A percentile compares a stretch with the other conserved stretches of the same genome.
Evolutionary conservation across 345 rosid genomes (phyloP).

Genomic region (Corchorus capsularis): DNA sequence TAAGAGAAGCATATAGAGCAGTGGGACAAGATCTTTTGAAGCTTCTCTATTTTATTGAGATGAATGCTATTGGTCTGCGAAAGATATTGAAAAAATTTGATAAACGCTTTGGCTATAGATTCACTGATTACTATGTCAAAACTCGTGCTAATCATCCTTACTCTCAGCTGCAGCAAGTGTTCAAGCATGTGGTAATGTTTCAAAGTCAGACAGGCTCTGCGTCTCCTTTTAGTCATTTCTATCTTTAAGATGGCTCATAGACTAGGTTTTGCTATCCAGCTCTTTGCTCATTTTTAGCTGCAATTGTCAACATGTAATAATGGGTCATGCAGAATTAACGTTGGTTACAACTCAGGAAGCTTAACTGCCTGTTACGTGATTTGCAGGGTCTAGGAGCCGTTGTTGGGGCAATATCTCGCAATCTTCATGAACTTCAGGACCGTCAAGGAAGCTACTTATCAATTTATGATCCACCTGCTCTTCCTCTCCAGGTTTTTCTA

Average conservation of each 20-base stretch:
- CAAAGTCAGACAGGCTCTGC: constrained; percentile 11
- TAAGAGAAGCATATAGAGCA: constrained; percentile 78
- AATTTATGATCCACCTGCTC: constrained; percentile 87
- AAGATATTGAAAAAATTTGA: constrained; percentile 97
- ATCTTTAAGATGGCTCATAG: constrained; percentile 10
- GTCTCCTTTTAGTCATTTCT: constrained; percentile 21
- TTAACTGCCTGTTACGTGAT: constrained; percentile 17
- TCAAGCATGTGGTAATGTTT: constrained; percentile 94
- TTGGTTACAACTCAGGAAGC: not conserved
- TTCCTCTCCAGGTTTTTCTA: constrained; percentile 70
- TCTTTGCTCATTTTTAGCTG: constrained; percentile 9
- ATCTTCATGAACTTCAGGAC: constrained; percentile 97
- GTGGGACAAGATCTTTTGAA: constrained; percentile 77
- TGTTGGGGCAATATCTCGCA: constrained; percentile 96
- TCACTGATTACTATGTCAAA: constrained; percentile 88
- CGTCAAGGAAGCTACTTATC: constrained; percentile 93
- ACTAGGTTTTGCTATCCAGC: not conserved
- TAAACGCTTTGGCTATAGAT: constrained; percentile 92
- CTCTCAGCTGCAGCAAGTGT: constrained; percentile 98
- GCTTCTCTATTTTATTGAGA: constrained; percentile 84
- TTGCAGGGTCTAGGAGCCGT: constrained; percentile 96
- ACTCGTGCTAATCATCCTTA: constrained; percentile 99
- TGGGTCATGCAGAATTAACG: not conserved
- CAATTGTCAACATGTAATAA: not conserved
- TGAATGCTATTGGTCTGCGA: constrained; percentile 89